Evolutionary conservation across 108 stramenopile species (phyloP).

Genomic region (Chaetoceros tenuissimus): DNA sequence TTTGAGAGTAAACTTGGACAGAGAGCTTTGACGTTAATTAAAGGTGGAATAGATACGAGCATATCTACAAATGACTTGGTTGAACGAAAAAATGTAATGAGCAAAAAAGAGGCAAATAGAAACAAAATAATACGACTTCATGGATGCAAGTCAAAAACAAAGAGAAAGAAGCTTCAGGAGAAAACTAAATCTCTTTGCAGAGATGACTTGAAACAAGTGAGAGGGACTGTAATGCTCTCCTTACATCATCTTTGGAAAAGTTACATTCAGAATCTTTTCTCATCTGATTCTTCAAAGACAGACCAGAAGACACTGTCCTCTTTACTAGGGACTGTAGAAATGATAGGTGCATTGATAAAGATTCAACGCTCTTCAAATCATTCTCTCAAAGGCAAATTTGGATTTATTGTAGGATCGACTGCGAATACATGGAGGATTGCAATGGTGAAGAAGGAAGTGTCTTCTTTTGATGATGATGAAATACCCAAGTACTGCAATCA

Average conservation of each 20-base stretch:
- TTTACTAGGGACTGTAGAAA: neutral
- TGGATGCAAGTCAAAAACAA: neutral
- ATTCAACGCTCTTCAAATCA: neutral
- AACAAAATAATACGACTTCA: neutral
- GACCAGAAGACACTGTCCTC: no score
- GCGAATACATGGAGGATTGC: neutral
- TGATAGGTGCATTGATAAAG: neutral
- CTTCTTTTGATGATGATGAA: no score
- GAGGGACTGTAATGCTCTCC: no score
- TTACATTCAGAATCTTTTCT: no score
- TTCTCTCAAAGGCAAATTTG: neutral
- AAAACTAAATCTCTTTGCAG: no score
- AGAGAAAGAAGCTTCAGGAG: neutral
- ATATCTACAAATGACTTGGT: neutral
- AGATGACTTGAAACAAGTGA: no score
- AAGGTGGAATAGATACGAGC: constrained; percentile 17
- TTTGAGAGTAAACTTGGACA: constrained; percentile 22
- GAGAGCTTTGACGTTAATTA: constrained; percentile 23
- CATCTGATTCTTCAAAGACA: no score
- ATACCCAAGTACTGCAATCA: no score
- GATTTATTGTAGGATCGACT: neutral
- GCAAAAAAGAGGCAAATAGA: neutral
- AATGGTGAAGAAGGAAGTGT: no score
- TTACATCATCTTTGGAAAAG: no score
- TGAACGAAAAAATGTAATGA: neutral